Evolutionary conservation across 2,329 filamentous ascomycete species (phyloP), one percentile per base, ranked within the genome.

Genomic region (Bipolaris gigantea): DNA sequence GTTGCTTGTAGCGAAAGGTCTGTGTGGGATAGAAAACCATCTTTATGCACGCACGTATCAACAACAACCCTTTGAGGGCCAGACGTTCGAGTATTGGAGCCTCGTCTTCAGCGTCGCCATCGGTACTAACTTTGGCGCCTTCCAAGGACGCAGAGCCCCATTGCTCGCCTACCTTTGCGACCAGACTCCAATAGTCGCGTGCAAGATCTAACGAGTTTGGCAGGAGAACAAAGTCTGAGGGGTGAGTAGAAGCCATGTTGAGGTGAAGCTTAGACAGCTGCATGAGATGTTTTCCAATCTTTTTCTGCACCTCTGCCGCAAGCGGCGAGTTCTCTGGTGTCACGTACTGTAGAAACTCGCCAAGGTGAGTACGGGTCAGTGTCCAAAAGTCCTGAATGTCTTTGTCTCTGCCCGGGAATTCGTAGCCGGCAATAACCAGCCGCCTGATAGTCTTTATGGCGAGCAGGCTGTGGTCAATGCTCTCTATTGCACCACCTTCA

Each of bases 261-360:
- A 95, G 81, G 71, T 97, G 94, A 3, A 99, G 79, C 74, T 97
- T 99, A 3, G 92, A 87, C 45, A 97, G 87, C 69, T 97, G 92
- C 38, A 97, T 77, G 2, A 96, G 79, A 69, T 97, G 92, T 70
- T 92, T 95, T 61, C 89, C 89, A n/a, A 96, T 78, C 21, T 88
- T 70, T 33, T 82, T 83, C 54, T 84, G 83, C 21, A 85, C 81
- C 4, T 76, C 71, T 6, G 64, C 8, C 23, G 52, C 66, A 34
- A 87, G 75, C 2, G 83, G 73, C 5, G 78, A 75, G n/a, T 80
- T 81, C 45, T 85, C 81, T 38, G 81, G 79, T 60, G 81, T 80
- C 47, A 88, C 79, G 55, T 88, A 83, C 21, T 77, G 77, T 33
- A 95, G 82, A 56, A 96, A 87, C 36, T 88, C 82, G n/a, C 86